phyloP scores from a whole-genome alignment of 495 filamentous ascomycete genomes.

The Tuber melanosporum region DNA sequence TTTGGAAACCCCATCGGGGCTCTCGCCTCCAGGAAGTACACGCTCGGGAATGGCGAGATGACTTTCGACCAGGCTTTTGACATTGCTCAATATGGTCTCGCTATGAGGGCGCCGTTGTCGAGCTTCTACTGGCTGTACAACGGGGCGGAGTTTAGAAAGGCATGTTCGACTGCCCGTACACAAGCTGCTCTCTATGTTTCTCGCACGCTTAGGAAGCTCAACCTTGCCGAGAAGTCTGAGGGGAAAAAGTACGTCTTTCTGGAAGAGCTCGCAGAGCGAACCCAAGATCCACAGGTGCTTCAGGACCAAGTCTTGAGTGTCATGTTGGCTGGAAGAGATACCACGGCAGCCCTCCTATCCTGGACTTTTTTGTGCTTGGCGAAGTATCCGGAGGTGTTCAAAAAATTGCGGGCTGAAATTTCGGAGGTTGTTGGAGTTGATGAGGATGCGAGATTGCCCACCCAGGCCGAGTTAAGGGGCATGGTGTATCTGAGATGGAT shows the following conservation, averaged over 20 bases:
- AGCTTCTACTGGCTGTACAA: conserved; percentile 50
- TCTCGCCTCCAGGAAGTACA: conserved; percentile 32
- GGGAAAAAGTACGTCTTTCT: conserved; percentile 45
- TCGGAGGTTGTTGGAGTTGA: conserved; percentile 35
- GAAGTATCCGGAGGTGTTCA: conserved; percentile 42
- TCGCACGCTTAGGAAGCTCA: conserved; percentile 38
- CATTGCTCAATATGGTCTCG: conserved; percentile 33
- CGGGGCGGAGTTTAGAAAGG: conserved; percentile 47
- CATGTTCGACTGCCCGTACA: conserved; percentile 45
- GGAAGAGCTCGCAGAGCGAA: conserved; percentile 46
- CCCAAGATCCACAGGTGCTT: conserved; percentile 48
- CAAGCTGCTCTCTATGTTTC: conserved; percentile 47
- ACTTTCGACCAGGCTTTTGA: conserved; percentile 31
- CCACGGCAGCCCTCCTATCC: conserved; percentile 52
- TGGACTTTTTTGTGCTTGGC: conserved; percentile 53
- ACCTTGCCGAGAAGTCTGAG: conserved; percentile 36
- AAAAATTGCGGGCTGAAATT: conserved; percentile 45
- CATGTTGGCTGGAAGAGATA: conserved; percentile 58
- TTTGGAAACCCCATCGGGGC: conserved; percentile 46
- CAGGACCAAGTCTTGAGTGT: conserved; percentile 56
- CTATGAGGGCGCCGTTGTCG: conserved; percentile 50
- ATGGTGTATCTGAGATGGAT: conserved; percentile 46
- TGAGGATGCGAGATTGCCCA: conserved; percentile 35
- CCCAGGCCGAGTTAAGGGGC: conserved; percentile 40
- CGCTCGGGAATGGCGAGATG: conserved; percentile 12